These are phyloP conservation scores for Xenosphaeropsis pyriputrescens DNA, from an alignment of 2,329 filamentous ascomycete genomes.

Conservation along the genomic window DNA sequence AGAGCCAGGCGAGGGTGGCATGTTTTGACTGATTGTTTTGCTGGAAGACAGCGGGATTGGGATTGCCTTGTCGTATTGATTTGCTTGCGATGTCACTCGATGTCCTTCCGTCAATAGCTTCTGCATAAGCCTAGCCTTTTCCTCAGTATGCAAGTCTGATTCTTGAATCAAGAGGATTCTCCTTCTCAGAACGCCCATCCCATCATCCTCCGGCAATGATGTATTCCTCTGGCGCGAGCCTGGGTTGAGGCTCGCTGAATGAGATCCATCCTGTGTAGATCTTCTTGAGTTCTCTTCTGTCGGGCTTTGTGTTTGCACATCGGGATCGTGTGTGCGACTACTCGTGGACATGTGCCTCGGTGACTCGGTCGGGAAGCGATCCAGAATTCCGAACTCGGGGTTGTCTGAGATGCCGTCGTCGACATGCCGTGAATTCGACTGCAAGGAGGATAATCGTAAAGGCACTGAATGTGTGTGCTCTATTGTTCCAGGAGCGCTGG, in stretches of 20 bases:
- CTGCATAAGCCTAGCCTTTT: slow-evolving; percentile 63
- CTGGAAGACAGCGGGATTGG: slow-evolving; percentile 8
- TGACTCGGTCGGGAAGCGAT: slow-evolving; percentile 10
- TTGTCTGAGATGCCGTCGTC: slow-evolving; percentile 14
- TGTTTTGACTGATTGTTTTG: slow-evolving; percentile 22
- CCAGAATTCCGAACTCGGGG: slow-evolving; percentile 10
- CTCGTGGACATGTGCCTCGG: no score
- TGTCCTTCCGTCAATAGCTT: slow-evolving; percentile 57
- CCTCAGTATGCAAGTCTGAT: slow-evolving; percentile 36
- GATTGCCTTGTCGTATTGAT: slow-evolving; percentile 13
- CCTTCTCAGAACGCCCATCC: slow-evolving; percentile 52
- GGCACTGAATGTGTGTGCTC: slow-evolving; percentile 3
- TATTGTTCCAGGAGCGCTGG: slow-evolving; percentile 3
- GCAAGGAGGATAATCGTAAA: slow-evolving; percentile 6
- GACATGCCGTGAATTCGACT: slow-evolving; percentile 6
- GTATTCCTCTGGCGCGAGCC: slow-evolving; percentile 8
- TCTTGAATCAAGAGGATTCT: slow-evolving; percentile 57
- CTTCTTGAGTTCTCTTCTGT: slow-evolving; percentile 10
- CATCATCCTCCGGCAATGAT: slow-evolving; percentile 56
- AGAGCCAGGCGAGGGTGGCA: slow-evolving; percentile 26
- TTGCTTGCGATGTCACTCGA: slow-evolving; percentile 21
- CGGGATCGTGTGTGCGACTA: slow-evolving; percentile 3
- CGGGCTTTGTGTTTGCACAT: slow-evolving; percentile 4
- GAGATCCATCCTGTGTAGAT: slow-evolving; percentile 8
- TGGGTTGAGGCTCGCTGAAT: slow-evolving; percentile 1